Evolutionary conservation across 352 stramenopile species (phyloP), one percentile per base, ranked within the genome.

Genomic region (Globisporangium canariense): DNA sequence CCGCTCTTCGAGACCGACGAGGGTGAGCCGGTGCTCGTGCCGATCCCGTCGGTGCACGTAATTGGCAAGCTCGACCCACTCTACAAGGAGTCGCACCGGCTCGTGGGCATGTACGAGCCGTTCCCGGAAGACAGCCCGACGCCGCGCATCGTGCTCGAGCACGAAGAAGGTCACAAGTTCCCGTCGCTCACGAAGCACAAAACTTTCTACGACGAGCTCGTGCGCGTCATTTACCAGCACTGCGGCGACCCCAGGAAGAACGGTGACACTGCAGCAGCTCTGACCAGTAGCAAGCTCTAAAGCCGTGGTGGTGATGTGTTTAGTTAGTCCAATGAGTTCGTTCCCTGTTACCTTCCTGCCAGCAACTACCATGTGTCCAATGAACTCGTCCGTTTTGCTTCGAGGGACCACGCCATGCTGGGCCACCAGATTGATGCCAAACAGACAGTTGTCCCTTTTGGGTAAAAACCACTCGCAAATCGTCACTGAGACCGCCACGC

Each of bases 101-200:
- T 79, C 16, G 64, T 52, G 8, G 46, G 66, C n/a, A 64, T 64
- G 60, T 79, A 75, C 51, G 64, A 67, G 8, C 36, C n/a, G n/a
- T 52, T 67, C 25, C 54, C 67, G 2, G 51, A 51, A 0, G 62
- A 41, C 10, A 74, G 64, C 13, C 61, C 62, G 8, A 58, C 72
- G 25, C 41, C 64, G 38, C 57, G 63, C 20, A 61, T 73, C 52
- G 64, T 83, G 25, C 56, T 83, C 32, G 67, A 78, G 58, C 76
- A 83, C 57, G 71, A 81, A 30, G 71, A 67, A 20, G 74, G 71
- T 18, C 76, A 84, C 65, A 74, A 74, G 43, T 84, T 81, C 67
- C 76, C 76, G n/a, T 69, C 68, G 3, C 56, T 69, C 28, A 58
- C 41, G 30, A 70, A 62, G 34, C 72, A 77, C 38, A 52, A 58